phyloP scores from a whole-genome alignment of 148 eudicot genomes.

The Rhododendron ferrugineum region DNA sequence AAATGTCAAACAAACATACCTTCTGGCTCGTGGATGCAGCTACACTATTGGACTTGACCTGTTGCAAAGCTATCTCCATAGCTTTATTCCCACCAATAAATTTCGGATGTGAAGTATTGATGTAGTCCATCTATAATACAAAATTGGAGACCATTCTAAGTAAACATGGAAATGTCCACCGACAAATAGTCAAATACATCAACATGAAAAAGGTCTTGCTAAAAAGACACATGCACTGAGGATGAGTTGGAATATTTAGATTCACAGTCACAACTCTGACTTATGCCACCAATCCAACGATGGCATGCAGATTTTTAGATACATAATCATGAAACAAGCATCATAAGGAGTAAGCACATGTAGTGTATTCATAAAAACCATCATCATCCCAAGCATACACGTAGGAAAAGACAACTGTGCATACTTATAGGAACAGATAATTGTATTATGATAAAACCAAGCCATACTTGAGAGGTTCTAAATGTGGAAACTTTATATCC shows the following conservation, averaged over 20 bases:
- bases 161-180: not conserved
- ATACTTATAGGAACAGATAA: not conserved
- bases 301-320: not conserved
- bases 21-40: slow-evolving; percentile 48
- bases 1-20: slow-evolving; percentile 24
- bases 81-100: slow-evolving; percentile 93
- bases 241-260: not conserved
- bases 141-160: not conserved
- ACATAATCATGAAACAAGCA: too few species aligned
- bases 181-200: not conserved
- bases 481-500: not conserved
- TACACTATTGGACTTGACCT: slow-evolving; percentile 47
- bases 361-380: not conserved
- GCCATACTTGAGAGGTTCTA: not conserved
- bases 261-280: not conserved
- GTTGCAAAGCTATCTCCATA: slow-evolving; percentile 66
- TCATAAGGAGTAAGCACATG: too few species aligned
- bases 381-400: not conserved
- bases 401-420: not conserved
- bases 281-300: not conserved
- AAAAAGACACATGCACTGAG: not conserved
- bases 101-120: slow-evolving; percentile 87
- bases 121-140: slow-evolving; percentile 73
- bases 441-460: not conserved
- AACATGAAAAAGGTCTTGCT: not conserved